phyloP scores from a whole-genome alignment of 2,329 filamentous ascomycete species.

The Neofusicoccum laricinum region DNA sequence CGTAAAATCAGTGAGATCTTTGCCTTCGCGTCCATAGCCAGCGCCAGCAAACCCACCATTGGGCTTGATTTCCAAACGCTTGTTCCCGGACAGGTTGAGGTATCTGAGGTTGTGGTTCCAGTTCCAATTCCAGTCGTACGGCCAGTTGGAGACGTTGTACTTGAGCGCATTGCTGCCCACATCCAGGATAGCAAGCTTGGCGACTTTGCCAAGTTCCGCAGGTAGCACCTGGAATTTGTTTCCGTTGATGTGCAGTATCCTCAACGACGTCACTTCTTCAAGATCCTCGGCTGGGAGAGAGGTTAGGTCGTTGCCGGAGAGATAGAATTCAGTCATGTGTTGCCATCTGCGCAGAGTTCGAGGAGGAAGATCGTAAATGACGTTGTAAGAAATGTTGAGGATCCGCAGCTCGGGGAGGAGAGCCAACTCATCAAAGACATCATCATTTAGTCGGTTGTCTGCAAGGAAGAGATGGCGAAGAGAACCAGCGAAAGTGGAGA shows the following conservation, averaged over 20 bases:
- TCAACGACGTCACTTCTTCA: conserved; percentile 82
- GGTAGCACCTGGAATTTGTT: conserved; percentile 98
- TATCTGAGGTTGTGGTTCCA: conserved; percentile 94
- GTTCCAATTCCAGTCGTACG: conserved; percentile 99
- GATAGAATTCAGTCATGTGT: conserved; percentile 83
- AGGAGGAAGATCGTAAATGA: conserved; percentile 86
- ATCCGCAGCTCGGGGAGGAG: conserved; percentile 79
- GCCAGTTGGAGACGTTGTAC: conserved; percentile 98
- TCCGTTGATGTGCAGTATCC: conserved; percentile 90
- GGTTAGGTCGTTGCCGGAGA: conserved; percentile 92
- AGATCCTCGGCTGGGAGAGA: conserved; percentile 90
- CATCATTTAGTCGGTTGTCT: conserved; percentile 90
- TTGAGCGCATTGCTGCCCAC: conserved; percentile 94
- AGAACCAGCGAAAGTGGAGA: conserved; percentile 84
- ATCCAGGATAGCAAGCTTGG: conserved; percentile 86
- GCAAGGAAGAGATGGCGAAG: conserved; percentile 82
- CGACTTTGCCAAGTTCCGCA: conserved; percentile 90
- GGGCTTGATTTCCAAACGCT: conserved; percentile 84
- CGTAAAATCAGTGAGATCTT: conserved; percentile 86
- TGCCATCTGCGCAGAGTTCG: conserved; percentile 87
- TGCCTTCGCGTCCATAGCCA: conserved; percentile 53
- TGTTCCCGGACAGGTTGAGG: conserved; percentile 95
- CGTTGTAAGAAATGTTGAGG: conserved; percentile 92
- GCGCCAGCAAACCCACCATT: conserved; percentile 56
- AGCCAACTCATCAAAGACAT: conserved; percentile 89